Evolutionary conservation across 2,329 filamentous ascomycete species (phyloP).

Genomic region (Alternaria hordeiaustralica): DNA sequence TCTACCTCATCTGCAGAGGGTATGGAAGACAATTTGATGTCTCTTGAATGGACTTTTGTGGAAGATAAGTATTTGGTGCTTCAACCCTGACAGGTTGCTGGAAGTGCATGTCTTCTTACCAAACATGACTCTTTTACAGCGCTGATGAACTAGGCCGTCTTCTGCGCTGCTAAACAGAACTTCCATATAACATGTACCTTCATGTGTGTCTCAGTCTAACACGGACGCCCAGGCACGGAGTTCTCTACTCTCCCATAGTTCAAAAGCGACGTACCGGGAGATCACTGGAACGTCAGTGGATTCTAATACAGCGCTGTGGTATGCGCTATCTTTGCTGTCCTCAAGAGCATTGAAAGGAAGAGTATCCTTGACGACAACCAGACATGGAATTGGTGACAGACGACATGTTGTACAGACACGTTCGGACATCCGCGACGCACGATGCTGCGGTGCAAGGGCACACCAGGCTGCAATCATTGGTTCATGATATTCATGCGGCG

Average conservation of each 20-base stretch:
- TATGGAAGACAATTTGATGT: neutral
- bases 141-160: neutral
- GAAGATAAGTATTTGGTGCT: neutral
- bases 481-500: neutral
- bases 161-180: neutral
- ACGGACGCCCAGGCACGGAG: neutral
- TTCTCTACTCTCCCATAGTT: neutral
- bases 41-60: neutral
- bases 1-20: neutral
- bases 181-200: neutral
- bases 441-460: neutral
- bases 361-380: neutral
- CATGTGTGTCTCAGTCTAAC: neutral
- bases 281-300: neutral
- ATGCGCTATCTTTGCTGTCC: neutral
- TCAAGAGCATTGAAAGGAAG: neutral
- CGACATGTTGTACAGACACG: neutral
- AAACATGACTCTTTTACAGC: neutral
- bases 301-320: neutral
- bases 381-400: neutral
- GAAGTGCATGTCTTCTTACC: neutral
- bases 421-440: neutral
- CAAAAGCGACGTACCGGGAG: neutral
- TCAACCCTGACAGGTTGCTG: neutral
- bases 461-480: neutral